Percentiles rank a stretch among this genome's conserved stretches.
Evolutionary conservation across 345 rosid species (phyloP).

Genomic region (Cardiospermum halicacabum): DNA sequence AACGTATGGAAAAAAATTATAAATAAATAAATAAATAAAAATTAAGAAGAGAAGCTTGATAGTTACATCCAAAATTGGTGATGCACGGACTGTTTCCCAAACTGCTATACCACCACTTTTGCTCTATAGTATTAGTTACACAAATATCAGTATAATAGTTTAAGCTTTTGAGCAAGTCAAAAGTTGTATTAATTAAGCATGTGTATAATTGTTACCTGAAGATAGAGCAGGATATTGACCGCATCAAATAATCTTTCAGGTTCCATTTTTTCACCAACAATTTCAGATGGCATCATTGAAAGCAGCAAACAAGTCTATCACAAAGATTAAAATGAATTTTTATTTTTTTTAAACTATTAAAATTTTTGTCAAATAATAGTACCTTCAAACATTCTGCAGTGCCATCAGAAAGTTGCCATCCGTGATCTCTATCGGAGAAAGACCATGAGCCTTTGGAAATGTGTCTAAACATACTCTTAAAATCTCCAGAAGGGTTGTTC

Average conservation of each 20-base stretch:
- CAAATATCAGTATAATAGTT: too few species aligned
- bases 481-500: constrained; percentile 43
- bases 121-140: constrained; percentile 27
- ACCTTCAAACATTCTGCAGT: constrained; percentile 45
- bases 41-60: too few species aligned
- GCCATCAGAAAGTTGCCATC: constrained; percentile 48
- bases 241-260: constrained; percentile 41
- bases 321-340: too few species aligned
- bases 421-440: constrained; percentile 47
- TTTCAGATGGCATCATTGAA: constrained; percentile 38
- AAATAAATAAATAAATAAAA: too few species aligned
- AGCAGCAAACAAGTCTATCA: constrained; percentile 39
- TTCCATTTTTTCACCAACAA: constrained; percentile 45
- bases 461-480: constrained; percentile 30
- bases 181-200: too few species aligned
- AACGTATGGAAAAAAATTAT: too few species aligned
- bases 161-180: too few species aligned
- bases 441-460: constrained; percentile 48
- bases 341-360: too few species aligned
- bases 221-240: constrained; percentile 44
- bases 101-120: constrained; percentile 50
- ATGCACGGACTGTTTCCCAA: constrained; percentile 52
- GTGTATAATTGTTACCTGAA: constrained; percentile 34
- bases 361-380: neutral
- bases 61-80: constrained; percentile 44